A percentile compares a stretch with the other conserved stretches of the same genome.
These are phyloP conservation scores for Bathelium albidoporum DNA, from an alignment of 495 filamentous ascomycete genomes.

Conservation along the genomic window DNA sequence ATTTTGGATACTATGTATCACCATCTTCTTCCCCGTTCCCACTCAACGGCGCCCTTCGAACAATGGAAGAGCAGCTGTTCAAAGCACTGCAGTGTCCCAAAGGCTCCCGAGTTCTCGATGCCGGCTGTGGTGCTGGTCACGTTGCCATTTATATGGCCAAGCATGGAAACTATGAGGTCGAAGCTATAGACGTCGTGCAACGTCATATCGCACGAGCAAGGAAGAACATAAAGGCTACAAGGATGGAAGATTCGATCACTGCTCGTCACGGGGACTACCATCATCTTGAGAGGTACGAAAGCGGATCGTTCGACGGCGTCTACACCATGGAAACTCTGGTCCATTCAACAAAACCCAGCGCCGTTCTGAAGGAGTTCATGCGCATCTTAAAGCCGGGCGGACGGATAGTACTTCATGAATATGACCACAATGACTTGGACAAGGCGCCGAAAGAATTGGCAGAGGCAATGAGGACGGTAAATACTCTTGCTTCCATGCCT, in stretches of 20 bases:
- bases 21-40: slow-evolving; percentile 15
- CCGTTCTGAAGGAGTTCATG: slow-evolving; percentile 39
- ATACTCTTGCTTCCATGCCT: background rate
- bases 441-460: background rate
- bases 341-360: slow-evolving; percentile 42
- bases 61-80: slow-evolving; percentile 19
- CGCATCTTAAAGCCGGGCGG: slow-evolving; percentile 43
- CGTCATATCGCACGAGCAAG: slow-evolving; percentile 39
- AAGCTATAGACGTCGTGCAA: slow-evolving; percentile 43
- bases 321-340: slow-evolving; percentile 54
- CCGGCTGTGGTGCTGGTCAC: slow-evolving; percentile 14
- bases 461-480: slow-evolving; percentile 1
- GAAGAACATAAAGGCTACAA: slow-evolving; percentile 31
- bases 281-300: slow-evolving; percentile 34
- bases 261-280: slow-evolving; percentile 45
- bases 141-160: slow-evolving; percentile 19
- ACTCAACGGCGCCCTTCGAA: slow-evolving; percentile 7
- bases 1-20: slow-evolving; percentile 13
- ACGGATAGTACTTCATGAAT: slow-evolving; percentile 37
- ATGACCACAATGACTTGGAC: background rate
- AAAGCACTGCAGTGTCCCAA: slow-evolving; percentile 3
- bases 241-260: slow-evolving; percentile 31
- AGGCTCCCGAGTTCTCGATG: slow-evolving; percentile 16
- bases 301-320: slow-evolving; percentile 39
- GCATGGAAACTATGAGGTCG: slow-evolving; percentile 30